Base-by-base conservation (phyloP, 192 early-diverging fungal genomes). In the Chytriomyces hyalinus region DNA sequence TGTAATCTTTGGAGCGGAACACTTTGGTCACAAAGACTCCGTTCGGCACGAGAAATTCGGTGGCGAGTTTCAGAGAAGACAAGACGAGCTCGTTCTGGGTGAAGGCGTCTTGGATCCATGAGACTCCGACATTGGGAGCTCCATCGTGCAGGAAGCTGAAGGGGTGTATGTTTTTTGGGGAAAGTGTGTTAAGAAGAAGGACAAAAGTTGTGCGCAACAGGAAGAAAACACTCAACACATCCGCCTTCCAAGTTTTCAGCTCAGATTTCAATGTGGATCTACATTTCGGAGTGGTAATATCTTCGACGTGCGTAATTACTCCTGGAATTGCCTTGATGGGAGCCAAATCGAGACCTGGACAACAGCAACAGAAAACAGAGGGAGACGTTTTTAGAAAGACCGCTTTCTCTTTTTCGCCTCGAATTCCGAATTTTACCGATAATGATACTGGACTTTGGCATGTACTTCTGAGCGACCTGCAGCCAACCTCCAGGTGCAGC, bases 1-100 rank as follows among this genome's bases (percentile, higher is more conserved):
- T 98, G 91, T 99, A 99, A 90, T 99, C 97, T 86, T 96, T 96
- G 75, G 96, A 98, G 71, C 97, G 89, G 86, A 99, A 99, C 43
- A 99, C 92, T 87, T 99, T 99, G 81, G 96, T 97, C 28, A 99
- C 95, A 86, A 99, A 99, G 9, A 89, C 92, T 11, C 97, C 97
- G 65, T 96, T 96, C 73, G 93, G 92, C 65, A 84, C 81, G 78
- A 99, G 81, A 71, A 98, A 99, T 82, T 97, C 95, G 0, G 93
- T 92, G 0, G 97, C 96, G 28, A 99, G 90, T 84, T 96, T 96
- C 49, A 97, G 80, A 11, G 97, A 92, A 76, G 94, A 92, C 77
- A 99, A 84, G 70, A 94, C 93, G 49, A 99, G 89, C 81, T 98
- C 96, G 7, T 93, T 90, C 84, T 99, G 97, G 65, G 93, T 90